These are phyloP conservation scores for Balamuthia mandrillaris DNA, from an alignment of 208 protist genomes.

Conservation along the genomic window DNA sequence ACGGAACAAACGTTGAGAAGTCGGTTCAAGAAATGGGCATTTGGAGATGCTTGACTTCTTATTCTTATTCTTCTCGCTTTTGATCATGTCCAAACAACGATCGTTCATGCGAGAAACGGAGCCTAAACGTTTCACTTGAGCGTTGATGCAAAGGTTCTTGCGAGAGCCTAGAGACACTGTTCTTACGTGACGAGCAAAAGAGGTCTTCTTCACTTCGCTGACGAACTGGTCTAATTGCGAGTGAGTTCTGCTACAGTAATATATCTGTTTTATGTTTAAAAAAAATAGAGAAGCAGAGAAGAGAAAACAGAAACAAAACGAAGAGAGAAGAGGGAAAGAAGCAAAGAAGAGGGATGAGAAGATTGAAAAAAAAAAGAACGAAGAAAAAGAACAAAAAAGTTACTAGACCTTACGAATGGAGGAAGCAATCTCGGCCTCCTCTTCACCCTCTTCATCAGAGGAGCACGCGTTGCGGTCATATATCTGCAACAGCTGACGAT, in stretches of 20 bases:
- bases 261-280: slow-evolving; percentile 57
- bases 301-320: no score
- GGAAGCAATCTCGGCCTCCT: slow-evolving; percentile 25
- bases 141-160: slow-evolving; percentile 85
- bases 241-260: slow-evolving; percentile 90
- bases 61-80: no score
- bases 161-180: slow-evolving; percentile 85
- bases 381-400: no score
- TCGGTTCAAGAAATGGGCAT: neutral
- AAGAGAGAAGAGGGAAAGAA: no score
- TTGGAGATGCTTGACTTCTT: slow-evolving; percentile 24
- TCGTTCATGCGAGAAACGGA: no score
- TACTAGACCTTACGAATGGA: no score
- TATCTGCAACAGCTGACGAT: no score
- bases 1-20: neutral
- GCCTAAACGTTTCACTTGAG: slow-evolving; percentile 59
- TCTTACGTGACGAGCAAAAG: slow-evolving; percentile 67
- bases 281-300: neutral
- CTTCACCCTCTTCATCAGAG: neutral
- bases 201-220: slow-evolving; percentile 81
- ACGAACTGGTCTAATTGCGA: slow-evolving; percentile 90
- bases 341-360: no score
- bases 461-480: no score
- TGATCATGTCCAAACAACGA: slow-evolving; percentile 82
- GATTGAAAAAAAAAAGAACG: neutral